A percentile compares a stretch with the other conserved stretches of the same genome.
Evolutionary conservation across 352 stramenopile genomes (phyloP).

Genomic region (Globisporangium barbulae): DNA sequence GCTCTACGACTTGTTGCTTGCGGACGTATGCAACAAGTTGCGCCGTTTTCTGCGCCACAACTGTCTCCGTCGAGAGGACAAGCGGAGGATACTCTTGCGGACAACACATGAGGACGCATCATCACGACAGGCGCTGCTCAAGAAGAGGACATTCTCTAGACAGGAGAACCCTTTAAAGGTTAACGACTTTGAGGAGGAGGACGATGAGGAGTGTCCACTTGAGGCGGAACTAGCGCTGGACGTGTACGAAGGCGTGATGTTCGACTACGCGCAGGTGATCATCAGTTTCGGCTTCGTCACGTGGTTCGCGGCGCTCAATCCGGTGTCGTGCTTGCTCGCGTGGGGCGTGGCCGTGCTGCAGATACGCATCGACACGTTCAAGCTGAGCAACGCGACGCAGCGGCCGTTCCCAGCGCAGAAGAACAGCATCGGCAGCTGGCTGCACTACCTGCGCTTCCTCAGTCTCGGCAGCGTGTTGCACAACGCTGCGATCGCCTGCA

Average conservation of each 20-base stretch:
- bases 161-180: neutral
- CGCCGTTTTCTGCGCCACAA: neutral
- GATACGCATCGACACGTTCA: slow-evolving; percentile 61
- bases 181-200: slow-evolving; percentile 1
- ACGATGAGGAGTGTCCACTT: slow-evolving; percentile 14
- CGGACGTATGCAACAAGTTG: neutral
- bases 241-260: slow-evolving; percentile 66
- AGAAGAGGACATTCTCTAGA: neutral
- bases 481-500: slow-evolving; percentile 36
- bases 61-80: neutral
- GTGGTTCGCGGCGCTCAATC: slow-evolving; percentile 58
- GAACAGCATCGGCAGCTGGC: slow-evolving; percentile 61
- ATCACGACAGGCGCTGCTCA: slow-evolving; percentile 10
- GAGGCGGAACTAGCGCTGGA: slow-evolving; percentile 41
- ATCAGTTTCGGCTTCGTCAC: slow-evolving; percentile 58
- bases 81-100: slow-evolving; percentile 1
- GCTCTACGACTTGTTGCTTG: slow-evolving; percentile 23
- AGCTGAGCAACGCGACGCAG: slow-evolving; percentile 57
- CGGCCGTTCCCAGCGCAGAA: slow-evolving; percentile 50
- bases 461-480: slow-evolving; percentile 47
- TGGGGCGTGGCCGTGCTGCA: slow-evolving; percentile 56
- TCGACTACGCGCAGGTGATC: slow-evolving; percentile 74
- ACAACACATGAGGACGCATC: neutral
- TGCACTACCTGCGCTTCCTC: slow-evolving; percentile 51
- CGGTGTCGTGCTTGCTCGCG: slow-evolving; percentile 33